Percentiles rank a stretch among this genome's conserved stretches.
Conservation (phyloP, 306 rosid genomes). For the Arachis hypogaea region DNA sequence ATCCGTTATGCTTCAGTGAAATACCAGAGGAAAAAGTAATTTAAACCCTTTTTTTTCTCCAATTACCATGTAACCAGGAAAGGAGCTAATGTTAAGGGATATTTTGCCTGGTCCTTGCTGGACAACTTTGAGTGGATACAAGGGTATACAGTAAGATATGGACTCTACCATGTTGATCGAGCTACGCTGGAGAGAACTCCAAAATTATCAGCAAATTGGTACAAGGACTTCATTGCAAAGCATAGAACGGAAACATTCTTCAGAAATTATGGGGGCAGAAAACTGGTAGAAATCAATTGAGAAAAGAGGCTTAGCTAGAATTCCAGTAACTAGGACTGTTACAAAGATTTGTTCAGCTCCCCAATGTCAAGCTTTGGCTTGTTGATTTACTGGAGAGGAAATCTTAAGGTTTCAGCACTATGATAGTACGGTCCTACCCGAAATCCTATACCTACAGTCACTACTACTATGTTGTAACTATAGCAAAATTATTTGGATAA, state of each 20-base stretch:
- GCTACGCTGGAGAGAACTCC: constrained; percentile 52
- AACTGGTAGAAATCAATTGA: not conserved
- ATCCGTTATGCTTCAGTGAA: not conserved
- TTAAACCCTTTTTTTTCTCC: not conserved
- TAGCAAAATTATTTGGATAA: not conserved
- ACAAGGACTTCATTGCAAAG: constrained; percentile 46
- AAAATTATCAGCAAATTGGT: constrained; percentile 58
- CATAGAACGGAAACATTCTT: constrained; percentile 21
- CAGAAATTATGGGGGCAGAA: not conserved
- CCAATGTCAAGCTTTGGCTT: constrained; percentile 11
- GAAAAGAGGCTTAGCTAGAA: not conserved
- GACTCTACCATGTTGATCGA: constrained; percentile 50
- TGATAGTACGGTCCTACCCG: not conserved
- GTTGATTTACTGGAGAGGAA: constrained; percentile 1
- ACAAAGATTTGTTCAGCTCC: not conserved
- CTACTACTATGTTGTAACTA: not conserved
- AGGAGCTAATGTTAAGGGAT: constrained; percentile 65
- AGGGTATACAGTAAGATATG: constrained; percentile 50
- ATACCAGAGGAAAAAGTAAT: not conserved
- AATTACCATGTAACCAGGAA: constrained; percentile 33
- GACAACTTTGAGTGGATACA: constrained; percentile 55
- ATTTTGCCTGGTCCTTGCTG: constrained; percentile 65
- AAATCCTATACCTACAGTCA: not conserved
- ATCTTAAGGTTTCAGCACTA: not conserved
- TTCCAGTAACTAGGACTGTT: constrained; percentile 2